Conservation (phyloP, 2,329 filamentous ascomycete species). For the Claviceps africana region DNA sequence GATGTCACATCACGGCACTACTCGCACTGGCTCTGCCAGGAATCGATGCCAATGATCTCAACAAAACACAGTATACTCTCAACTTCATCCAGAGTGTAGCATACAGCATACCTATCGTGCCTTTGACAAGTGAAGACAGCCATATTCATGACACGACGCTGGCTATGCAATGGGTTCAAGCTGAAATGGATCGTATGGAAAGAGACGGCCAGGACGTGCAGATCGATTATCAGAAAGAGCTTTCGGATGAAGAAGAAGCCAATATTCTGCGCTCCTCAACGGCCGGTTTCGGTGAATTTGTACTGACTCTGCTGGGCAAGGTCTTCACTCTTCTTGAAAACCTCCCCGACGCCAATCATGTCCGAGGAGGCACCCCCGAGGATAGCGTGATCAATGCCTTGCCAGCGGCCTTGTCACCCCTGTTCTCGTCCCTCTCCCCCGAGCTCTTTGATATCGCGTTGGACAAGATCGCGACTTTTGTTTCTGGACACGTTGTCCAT, state of each 20-base stretch:
- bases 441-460: slow-evolving; percentile 86
- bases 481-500: slow-evolving; percentile 87
- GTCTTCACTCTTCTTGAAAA: slow-evolving; percentile 95
- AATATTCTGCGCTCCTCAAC: slow-evolving; percentile 86
- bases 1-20: slow-evolving; percentile 88
- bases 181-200: slow-evolving; percentile 89
- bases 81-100: slow-evolving; percentile 92
- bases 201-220: slow-evolving; percentile 70
- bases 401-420: slow-evolving; percentile 76
- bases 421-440: slow-evolving; percentile 81
- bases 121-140: slow-evolving; percentile 46
- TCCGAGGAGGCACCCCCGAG: slow-evolving; percentile 83
- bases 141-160: slow-evolving; percentile 59
- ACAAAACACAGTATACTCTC: slow-evolving; percentile 88
- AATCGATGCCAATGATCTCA: slow-evolving; percentile 93
- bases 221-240: slow-evolving; percentile 69
- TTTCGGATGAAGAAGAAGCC: slow-evolving; percentile 76
- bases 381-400: slow-evolving; percentile 95
- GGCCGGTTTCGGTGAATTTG: slow-evolving; percentile 82
- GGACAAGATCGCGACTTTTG: slow-evolving; percentile 83
- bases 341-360: slow-evolving; percentile 74
- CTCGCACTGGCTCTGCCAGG: slow-evolving; percentile 87
- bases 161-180: slow-evolving; percentile 86
- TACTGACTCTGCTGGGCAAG: slow-evolving; percentile 78
- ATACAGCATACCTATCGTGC: slow-evolving; percentile 87